Percentiles rank a stretch among this genome's conserved stretches.
phyloP scores from a whole-genome alignment of 169 alveolate genomes.

The Ichthyophthirius multifiliis region DNA sequence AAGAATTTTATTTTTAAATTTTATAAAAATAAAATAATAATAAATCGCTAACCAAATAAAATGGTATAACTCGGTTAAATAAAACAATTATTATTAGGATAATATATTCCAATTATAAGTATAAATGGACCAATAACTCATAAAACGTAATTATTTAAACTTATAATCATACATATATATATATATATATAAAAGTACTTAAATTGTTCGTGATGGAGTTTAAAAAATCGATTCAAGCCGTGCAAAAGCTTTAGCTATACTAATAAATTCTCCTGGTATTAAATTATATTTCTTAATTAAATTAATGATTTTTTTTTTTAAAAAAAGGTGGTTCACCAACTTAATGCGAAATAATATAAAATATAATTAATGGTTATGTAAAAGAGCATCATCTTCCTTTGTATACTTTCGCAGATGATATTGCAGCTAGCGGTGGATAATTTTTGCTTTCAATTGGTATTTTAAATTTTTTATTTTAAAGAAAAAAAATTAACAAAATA shows the following conservation, averaged over 20 bases:
- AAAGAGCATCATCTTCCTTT: conserved; percentile 18
- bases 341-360: conserved; percentile 13
- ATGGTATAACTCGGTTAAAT: no score
- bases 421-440: conserved; percentile 45
- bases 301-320: background rate
- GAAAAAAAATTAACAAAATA: background rate
- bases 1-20: no score
- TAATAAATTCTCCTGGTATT: conserved; percentile 36
- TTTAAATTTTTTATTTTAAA: background rate
- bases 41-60: no score
- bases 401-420: conserved; percentile 47
- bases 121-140: no score
- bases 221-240: conserved; percentile 6
- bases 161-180: background rate
- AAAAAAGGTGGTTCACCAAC: conserved; percentile 28
- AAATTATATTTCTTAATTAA: background rate
- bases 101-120: no score
- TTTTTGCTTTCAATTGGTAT: conserved; percentile 26
- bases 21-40: no score
- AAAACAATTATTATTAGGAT: no score
- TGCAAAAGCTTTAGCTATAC: conserved; percentile 26
- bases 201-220: background rate
- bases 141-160: no score
- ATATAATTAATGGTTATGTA: background rate
- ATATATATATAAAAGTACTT: background rate